These are phyloP conservation scores for Beta macrorhiza DNA, from an alignment of 179 eudicot species.

Conservation along the genomic window DNA sequence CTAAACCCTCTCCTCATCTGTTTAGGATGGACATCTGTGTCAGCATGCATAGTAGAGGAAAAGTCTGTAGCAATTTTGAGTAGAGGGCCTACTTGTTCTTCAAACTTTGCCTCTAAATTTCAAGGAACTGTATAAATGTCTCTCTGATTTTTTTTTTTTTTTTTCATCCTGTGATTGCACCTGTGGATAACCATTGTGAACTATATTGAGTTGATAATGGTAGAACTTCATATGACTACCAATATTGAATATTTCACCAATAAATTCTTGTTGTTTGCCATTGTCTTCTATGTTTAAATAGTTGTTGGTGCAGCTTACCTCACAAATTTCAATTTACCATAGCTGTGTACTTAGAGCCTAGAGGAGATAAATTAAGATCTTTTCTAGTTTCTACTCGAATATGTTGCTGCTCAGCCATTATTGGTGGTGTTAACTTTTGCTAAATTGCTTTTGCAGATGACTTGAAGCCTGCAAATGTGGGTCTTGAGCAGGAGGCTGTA, in stretches of 20 bases:
- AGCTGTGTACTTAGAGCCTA: neutral
- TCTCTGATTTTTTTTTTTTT: no score
- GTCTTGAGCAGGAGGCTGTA: slow-evolving; percentile 94
- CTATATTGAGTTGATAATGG: neutral
- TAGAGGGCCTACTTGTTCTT: neutral
- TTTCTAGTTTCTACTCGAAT: neutral
- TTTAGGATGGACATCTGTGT: neutral
- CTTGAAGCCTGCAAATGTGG: slow-evolving; percentile 94
- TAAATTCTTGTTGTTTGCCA: neutral
- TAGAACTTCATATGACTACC: no score
- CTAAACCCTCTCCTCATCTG: neutral
- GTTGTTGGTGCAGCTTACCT: neutral
- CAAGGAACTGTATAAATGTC: neutral
- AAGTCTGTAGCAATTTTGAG: neutral
- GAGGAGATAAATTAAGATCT: neutral
- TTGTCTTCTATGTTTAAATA: neutral
- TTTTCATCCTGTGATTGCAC: neutral
- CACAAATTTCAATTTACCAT: neutral
- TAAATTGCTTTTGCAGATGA: slow-evolving; percentile 52
- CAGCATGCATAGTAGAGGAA: neutral
- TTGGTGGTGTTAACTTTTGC: slow-evolving; percentile 2
- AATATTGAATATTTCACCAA: neutral
- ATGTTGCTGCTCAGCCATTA: neutral
- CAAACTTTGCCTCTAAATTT: neutral
- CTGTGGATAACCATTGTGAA: neutral